Evolutionary conservation across 148 eudicot genomes (phyloP).

Genomic region (Camellia lanceoleosa): DNA sequence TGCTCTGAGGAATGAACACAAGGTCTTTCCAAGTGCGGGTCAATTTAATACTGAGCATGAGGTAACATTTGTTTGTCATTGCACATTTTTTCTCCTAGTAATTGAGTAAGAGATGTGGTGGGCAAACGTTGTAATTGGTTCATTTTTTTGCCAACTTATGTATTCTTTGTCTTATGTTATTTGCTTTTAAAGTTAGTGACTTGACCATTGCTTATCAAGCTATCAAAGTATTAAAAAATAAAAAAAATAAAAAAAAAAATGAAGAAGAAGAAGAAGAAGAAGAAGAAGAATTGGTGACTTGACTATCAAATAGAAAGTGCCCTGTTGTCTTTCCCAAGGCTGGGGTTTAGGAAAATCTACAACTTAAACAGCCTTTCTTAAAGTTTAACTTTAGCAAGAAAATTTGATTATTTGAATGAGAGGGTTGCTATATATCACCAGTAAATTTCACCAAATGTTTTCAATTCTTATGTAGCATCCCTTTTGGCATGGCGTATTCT

Average conservation of each 20-base stretch:
- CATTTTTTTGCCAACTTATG: neutral
- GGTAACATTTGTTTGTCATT: constrained; percentile 34
- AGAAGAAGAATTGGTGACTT: neutral
- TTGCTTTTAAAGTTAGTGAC: neutral
- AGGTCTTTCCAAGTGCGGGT: constrained; percentile 48
- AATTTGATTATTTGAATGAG: neutral
- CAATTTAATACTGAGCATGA: constrained; percentile 95
- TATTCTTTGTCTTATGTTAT: neutral
- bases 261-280: no score
- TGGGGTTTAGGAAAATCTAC: neutral
- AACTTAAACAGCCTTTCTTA: neutral
- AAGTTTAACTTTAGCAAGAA: neutral
- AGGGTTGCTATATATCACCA: no score
- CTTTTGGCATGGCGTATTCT: no score
- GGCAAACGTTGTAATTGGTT: neutral
- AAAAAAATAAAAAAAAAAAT: no score
- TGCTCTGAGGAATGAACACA: constrained; percentile 74
- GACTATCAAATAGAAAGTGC: neutral
- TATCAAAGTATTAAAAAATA: no score
- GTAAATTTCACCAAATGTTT: no score
- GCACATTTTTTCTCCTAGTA: neutral
- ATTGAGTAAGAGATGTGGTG: neutral
- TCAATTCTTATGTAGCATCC: no score
- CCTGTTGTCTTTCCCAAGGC: no score
- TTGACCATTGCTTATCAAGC: neutral